Evolutionary conservation across 73 alveolate species (phyloP), one percentile per base, ranked within the genome.

Genomic region (Paramecium sonneborni): DNA sequence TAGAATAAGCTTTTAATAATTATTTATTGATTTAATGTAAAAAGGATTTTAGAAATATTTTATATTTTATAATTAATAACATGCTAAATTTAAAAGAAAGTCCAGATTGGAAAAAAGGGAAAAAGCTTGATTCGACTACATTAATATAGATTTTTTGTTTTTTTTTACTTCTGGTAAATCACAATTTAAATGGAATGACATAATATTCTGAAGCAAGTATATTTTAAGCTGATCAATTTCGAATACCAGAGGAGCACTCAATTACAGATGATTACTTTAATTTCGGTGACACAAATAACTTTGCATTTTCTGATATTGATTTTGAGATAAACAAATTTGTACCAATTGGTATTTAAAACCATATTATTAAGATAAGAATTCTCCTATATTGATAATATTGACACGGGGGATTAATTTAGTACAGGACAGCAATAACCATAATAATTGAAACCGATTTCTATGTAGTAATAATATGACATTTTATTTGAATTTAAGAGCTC

Each of bases 1-100:
- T 43, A 10, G 12, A 18, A 43, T 46, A 14, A 4, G 43, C 6
- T 35, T 6, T 35, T 6, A 4, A 4, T 35, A 35, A 4, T 35
- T 4, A 52, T 52, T 52, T 52, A 52, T 52, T 52, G 15, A 52
- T 52, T 18, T n/a, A 52, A 30, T 52, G 15, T 52, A n/a, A 52
- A 52, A 52, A 52, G 15, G 68, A 52, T 52, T 52, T 52, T 52
- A 18, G 30, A 52, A 52, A 52, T 18, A n/a, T n/a, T 52, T 52
- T 52, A 1, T 52, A 52, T 21, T 52, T 52, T 52, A 62, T 62
- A 30, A 62, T 62, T 30, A 62, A 62, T 62, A 62, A 62, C 44
- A 62, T 62, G 84, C 44, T 62, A 62, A 62, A 62, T 62, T 26
- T 62, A 62, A 62, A 62, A 62, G 84, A 62, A 26, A 62, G 84